These are phyloP conservation scores for Heliamphora pulchella DNA, from an alignment of 179 eudicot genomes.

Conservation along the genomic window DNA sequence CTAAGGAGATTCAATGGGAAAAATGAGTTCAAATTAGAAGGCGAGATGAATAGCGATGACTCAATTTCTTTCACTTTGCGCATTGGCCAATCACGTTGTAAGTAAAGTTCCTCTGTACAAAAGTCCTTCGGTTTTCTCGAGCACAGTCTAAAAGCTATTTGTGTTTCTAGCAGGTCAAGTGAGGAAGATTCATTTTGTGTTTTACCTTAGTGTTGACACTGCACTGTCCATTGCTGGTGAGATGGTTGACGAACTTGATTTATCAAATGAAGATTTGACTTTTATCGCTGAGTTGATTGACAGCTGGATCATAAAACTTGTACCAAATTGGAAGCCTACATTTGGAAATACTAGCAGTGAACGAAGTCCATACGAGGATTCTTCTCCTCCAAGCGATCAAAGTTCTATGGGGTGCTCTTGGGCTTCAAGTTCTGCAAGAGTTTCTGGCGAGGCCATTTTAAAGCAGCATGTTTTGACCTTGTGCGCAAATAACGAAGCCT, in stretches of 20 bases:
- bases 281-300: constrained; percentile 59
- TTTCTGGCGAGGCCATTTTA: constrained; percentile 8
- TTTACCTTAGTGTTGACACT: constrained; percentile 48
- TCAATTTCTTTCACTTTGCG: constrained; percentile 42
- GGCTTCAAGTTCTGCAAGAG: not conserved
- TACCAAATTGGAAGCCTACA: constrained; percentile 34
- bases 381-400: constrained; percentile 8
- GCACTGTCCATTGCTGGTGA: constrained; percentile 50
- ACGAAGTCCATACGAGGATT: constrained; percentile 7
- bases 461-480: constrained; percentile 9
- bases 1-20: constrained; percentile 30
- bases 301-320: constrained; percentile 34
- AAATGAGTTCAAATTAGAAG: constrained; percentile 42
- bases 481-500: not conserved
- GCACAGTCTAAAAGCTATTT: constrained; percentile 6
- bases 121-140: not conserved
- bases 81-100: constrained; percentile 45
- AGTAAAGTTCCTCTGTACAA: constrained; percentile 7
- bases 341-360: constrained; percentile 13
- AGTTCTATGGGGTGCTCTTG: not conserved
- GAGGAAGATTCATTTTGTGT: constrained; percentile 48
- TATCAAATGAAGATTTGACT: constrained; percentile 41
- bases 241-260: constrained; percentile 59
- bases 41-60: constrained; percentile 37
- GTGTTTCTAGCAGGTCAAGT: constrained; percentile 37